Percentiles rank a stretch among this genome's conserved stretches.
Evolutionary conservation across 139 green algal species (phyloP).

Genomic region (Tetradesmus lagerheimii): DNA sequence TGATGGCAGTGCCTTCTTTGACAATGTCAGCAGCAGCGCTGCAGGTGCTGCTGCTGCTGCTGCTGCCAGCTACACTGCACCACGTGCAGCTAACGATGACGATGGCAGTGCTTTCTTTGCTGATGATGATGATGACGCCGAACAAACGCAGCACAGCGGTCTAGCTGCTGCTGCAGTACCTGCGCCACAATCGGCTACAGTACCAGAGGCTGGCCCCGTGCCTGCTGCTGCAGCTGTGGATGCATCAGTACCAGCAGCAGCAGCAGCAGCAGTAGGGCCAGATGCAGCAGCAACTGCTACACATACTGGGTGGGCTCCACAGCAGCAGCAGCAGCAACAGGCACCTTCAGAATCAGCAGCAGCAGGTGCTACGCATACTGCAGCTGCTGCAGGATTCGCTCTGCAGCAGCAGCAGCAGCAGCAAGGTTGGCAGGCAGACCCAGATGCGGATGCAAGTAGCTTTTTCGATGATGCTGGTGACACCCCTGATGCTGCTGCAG

Average conservation of each 20-base stretch:
- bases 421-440: neutral
- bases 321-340: neutral
- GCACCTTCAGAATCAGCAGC: neutral
- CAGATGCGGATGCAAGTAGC: neutral
- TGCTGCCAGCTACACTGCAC: neutral
- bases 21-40: neutral
- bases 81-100: neutral
- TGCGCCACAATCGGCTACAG: neutral
- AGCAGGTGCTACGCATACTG: neutral
- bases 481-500: neutral
- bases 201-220: neutral
- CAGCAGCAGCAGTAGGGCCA: neutral
- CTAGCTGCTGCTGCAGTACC: neutral
- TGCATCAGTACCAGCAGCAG: neutral
- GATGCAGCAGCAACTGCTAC: neutral
- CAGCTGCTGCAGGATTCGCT: neutral
- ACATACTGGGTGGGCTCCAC: too few species aligned
- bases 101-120: conserved; percentile 27
- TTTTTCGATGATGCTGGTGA: neutral
- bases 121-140: neutral
- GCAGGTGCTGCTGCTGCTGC: neutral
- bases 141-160: neutral
- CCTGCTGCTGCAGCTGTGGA: neutral
- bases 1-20: conserved; percentile 26
- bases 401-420: conserved; percentile 11